Evolutionary conservation across 2,329 filamentous ascomycete species (phyloP).

Genomic region (Gyromitra esculenta): DNA sequence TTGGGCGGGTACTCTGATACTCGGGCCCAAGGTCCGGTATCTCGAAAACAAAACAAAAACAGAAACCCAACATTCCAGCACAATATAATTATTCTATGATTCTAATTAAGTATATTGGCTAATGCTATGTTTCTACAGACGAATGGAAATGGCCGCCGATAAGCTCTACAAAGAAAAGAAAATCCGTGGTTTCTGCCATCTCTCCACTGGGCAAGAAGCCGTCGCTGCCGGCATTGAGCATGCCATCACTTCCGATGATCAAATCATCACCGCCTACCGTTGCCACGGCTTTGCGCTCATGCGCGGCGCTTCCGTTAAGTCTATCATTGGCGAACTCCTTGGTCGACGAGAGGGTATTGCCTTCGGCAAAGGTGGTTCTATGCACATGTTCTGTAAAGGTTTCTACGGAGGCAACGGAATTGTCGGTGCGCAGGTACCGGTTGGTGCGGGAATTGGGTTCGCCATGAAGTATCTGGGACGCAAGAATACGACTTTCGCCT

Average conservation of each 20-base stretch:
- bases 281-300: conserved; percentile 99
- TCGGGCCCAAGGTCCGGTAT: conserved; percentile 21
- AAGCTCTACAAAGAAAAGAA: conserved; percentile 99
- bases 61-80: not conserved
- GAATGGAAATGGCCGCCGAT: conserved; percentile 99
- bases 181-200: conserved; percentile 99
- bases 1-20: conserved; percentile 16
- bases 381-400: conserved; percentile 99
- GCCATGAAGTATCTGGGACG: conserved; percentile 92
- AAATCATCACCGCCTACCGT: conserved; percentile 96
- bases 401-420: conserved; percentile 99
- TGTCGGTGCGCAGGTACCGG: conserved; percentile 96
- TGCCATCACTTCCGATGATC: conserved; percentile 88
- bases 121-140: conserved; percentile 67
- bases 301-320: conserved; percentile 88
- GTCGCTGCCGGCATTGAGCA: conserved; percentile 97
- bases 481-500: conserved; percentile 84
- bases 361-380: conserved; percentile 98
- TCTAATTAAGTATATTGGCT: conserved; percentile 6
- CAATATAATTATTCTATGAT: not conserved
- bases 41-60: not conserved
- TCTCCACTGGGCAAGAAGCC: conserved; percentile 97
- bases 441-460: conserved; percentile 95
- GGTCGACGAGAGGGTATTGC: conserved; percentile 96
- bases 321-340: conserved; percentile 94